phyloP scores from a whole-genome alignment of 345 rosid genomes.

The Angophora floribunda region DNA sequence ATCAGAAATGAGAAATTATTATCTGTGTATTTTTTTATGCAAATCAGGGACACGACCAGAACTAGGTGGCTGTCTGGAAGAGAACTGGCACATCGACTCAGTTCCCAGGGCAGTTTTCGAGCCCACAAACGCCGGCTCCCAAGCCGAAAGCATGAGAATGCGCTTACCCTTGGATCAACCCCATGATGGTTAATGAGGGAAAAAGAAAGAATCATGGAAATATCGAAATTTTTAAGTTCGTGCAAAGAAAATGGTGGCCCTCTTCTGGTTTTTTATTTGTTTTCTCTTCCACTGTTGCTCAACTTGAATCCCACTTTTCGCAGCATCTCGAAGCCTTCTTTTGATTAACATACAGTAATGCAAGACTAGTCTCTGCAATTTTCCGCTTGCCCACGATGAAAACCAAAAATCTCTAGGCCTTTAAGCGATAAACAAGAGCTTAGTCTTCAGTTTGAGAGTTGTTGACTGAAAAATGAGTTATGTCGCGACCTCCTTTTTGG shows the following conservation, averaged over 20 bases:
- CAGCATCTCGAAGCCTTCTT: background rate
- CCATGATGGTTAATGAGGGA: background rate
- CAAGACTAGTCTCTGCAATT: background rate
- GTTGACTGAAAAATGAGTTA: background rate
- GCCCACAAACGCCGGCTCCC: background rate
- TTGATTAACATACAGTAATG: background rate
- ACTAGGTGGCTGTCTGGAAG: background rate
- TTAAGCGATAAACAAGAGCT: background rate
- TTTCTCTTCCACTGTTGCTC: no score
- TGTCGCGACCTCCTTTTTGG: no score
- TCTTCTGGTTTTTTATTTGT: no score
- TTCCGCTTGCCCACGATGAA: background rate
- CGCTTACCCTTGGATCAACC: background rate
- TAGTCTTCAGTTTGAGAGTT: background rate
- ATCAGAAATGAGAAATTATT: no score
- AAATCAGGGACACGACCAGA: background rate
- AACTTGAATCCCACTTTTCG: background rate
- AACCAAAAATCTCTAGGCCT: background rate
- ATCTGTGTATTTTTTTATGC: background rate
- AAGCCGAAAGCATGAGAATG: background rate
- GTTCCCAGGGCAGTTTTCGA: background rate
- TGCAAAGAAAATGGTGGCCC: no score
- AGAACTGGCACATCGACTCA: background rate
- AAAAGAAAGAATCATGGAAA: no score
- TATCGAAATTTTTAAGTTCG: no score